Percentiles rank a stretch among this genome's conserved stretches.
Conservation (phyloP, 2,329 filamentous ascomycete genomes). For the Aspergillus transmontanensis region DNA sequence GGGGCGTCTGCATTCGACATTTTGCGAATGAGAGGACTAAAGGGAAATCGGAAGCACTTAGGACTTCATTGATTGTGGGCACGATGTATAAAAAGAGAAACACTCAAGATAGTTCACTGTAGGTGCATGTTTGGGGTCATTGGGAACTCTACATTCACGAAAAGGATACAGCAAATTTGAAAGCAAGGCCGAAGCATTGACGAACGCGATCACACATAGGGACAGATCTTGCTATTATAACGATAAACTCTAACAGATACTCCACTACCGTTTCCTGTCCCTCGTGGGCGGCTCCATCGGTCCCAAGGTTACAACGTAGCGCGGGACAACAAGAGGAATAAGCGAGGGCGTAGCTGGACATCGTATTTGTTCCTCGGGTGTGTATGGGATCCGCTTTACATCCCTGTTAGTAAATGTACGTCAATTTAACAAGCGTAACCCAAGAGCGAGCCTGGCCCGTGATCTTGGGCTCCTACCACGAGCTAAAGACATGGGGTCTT, state of each 20-base stretch:
- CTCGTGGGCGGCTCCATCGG: conserved; percentile 4
- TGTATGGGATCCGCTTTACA: conserved; percentile 7
- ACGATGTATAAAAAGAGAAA: neutral
- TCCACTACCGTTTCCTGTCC: neutral
- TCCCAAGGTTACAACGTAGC: conserved; percentile 7
- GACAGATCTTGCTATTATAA: conserved; percentile 3
- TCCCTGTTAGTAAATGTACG: neutral
- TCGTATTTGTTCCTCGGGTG: conserved; percentile 5
- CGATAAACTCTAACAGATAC: conserved; percentile 1
- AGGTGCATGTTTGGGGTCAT: conserved; percentile 1
- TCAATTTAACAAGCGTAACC: conserved; percentile 5
- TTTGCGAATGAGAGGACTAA: conserved; percentile 9
- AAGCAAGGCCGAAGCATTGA: conserved; percentile 1
- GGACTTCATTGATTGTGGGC: neutral
- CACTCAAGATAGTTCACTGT: neutral
- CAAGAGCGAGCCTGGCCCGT: neutral
- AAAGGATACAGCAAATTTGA: neutral
- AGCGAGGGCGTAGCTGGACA: conserved; percentile 4
- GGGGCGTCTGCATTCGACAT: conserved; percentile 23
- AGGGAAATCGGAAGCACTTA: neutral
- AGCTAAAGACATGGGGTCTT: neutral
- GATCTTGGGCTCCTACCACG: neutral
- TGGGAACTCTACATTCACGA: neutral
- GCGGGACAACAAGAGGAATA: conserved; percentile 1
- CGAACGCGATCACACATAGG: conserved; percentile 1